Conservation (phyloP, 2,329 filamentous ascomycete genomes). For the Aspergillus sp. region DNA sequence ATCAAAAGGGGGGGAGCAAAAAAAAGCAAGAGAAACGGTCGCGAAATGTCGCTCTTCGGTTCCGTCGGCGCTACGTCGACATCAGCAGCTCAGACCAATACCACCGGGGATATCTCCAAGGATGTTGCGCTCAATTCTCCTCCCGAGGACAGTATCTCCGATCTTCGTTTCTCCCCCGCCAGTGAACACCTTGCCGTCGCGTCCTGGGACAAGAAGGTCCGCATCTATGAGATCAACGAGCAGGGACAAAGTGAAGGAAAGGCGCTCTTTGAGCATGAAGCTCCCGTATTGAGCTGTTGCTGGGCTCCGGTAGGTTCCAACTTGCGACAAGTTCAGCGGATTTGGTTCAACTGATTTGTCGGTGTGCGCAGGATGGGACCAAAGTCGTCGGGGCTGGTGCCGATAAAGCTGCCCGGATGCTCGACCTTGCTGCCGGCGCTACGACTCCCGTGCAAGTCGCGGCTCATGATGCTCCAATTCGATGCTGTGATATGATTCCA, state of each 20-base stretch:
- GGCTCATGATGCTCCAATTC: conserved; percentile 76
- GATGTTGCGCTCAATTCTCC: conserved; percentile 73
- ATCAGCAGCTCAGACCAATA: conserved; percentile 52
- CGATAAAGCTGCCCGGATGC: conserved; percentile 82
- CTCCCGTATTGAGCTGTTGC: conserved; percentile 73
- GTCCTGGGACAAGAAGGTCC: conserved; percentile 97
- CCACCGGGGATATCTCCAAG: conserved; percentile 82
- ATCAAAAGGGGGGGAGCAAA: background rate
- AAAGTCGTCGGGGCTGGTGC: conserved; percentile 83
- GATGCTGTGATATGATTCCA: conserved; percentile 71
- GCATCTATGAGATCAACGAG: conserved; percentile 83
- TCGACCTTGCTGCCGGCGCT: conserved; percentile 61
- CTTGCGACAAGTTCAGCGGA: conserved; percentile 2
- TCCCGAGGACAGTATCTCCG: conserved; percentile 84
- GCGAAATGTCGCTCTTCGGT: conserved; percentile 48
- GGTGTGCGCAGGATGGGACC: conserved; percentile 64
- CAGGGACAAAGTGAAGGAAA: conserved; percentile 77
- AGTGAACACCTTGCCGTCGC: conserved; percentile 79
- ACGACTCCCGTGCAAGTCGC: conserved; percentile 62
- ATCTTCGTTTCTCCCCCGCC: conserved; percentile 71
- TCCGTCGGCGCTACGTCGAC: conserved; percentile 44
- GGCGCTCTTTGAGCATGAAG: conserved; percentile 78
- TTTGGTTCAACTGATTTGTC: conserved; percentile 9
- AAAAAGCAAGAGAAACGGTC: conserved; percentile 10
- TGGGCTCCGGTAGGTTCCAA: conserved; percentile 70